A percentile compares a stretch with the other conserved stretches of the same genome.
phyloP scores from a whole-genome alignment of 2,329 filamentous ascomycete genomes.

The Ceratocystis variospora region DNA sequence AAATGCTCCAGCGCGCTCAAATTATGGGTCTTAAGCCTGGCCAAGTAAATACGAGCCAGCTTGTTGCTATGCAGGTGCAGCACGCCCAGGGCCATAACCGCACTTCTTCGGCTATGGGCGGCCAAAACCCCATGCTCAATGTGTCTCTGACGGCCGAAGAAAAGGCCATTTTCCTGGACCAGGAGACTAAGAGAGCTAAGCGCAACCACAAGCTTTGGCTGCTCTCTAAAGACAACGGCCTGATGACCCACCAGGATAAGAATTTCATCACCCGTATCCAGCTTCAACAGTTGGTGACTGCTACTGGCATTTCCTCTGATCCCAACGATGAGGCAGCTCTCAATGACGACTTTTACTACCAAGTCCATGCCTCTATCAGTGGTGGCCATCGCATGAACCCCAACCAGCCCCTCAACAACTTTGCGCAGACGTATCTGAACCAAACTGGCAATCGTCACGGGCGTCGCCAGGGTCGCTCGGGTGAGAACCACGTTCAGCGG shows the following conservation, averaged over 20 bases:
- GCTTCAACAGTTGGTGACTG: conserved; percentile 85
- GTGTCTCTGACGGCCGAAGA: conserved; percentile 70
- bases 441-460: conserved; percentile 77
- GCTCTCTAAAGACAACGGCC: conserved; percentile 80
- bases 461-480: conserved; percentile 63
- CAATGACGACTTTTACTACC: conserved; percentile 94
- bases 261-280: conserved; percentile 98
- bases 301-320: conserved; percentile 75
- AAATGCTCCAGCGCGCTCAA: conserved; percentile 29
- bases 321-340: conserved; percentile 66
- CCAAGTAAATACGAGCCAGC: conserved; percentile 61
- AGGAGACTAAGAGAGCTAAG: conserved; percentile 90
- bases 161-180: conserved; percentile 66
- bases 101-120: conserved; percentile 3
- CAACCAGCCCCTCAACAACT: conserved; percentile 84
- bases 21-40: conserved; percentile 28
- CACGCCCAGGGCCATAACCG: conserved; percentile 22
- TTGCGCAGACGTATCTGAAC: conserved; percentile 94
- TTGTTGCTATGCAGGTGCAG: conserved; percentile 31
- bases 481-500: conserved; percentile 93
- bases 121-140: conserved; percentile 24
- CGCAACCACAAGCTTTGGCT: conserved; percentile 96
- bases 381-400: conserved; percentile 81
- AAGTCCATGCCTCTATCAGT: conserved; percentile 89
- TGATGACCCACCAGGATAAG: conserved; percentile 99